These are phyloP conservation scores for Penicillium sp. DNA, from an alignment of 2,329 filamentous ascomycete species.

Conservation along the genomic window DNA sequence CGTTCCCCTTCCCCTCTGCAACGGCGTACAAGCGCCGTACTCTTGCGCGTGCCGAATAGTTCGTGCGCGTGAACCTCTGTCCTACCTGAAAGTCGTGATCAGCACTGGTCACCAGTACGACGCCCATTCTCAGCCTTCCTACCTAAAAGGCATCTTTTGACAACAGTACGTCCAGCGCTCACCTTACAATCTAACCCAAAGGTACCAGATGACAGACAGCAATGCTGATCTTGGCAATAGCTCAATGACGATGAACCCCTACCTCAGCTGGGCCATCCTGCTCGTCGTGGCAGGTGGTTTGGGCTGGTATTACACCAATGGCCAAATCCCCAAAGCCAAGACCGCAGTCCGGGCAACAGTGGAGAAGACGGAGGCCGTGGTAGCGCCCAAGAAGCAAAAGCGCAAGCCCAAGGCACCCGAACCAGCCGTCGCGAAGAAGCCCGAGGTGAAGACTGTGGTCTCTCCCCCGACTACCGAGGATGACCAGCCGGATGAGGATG, in stretches of 20 bases:
- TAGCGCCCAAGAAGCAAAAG: conserved; percentile 45
- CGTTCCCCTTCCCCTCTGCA: neutral
- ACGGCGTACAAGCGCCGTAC: conserved; percentile 10
- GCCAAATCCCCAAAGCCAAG: conserved; percentile 35
- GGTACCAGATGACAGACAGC: conserved; percentile 12
- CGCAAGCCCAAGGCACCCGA: conserved; percentile 38
- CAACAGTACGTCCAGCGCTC: conserved; percentile 13
- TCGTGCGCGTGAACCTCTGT: conserved; percentile 13
- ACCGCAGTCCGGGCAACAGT: conserved; percentile 29
- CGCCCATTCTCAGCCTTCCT: neutral
- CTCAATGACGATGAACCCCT: conserved; percentile 44
- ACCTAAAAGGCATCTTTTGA: neutral
- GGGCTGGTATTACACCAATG: conserved; percentile 46
- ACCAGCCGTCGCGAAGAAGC: conserved; percentile 30
- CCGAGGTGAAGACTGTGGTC: conserved; percentile 33
- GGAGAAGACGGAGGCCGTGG: conserved; percentile 38
- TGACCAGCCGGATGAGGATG: conserved; percentile 56
- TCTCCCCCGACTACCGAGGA: conserved; percentile 31
- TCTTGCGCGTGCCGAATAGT: conserved; percentile 10
- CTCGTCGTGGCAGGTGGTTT: conserved; percentile 44
- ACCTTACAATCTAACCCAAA: neutral
- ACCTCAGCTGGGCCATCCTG: conserved; percentile 48
- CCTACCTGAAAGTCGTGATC: conserved; percentile 4
- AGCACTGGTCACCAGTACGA: neutral
- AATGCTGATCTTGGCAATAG: conserved; percentile 7